Evolutionary conservation across 148 eudicot species (phyloP), one percentile per base, ranked within the genome.

Genomic region (Bassia scoparia): DNA sequence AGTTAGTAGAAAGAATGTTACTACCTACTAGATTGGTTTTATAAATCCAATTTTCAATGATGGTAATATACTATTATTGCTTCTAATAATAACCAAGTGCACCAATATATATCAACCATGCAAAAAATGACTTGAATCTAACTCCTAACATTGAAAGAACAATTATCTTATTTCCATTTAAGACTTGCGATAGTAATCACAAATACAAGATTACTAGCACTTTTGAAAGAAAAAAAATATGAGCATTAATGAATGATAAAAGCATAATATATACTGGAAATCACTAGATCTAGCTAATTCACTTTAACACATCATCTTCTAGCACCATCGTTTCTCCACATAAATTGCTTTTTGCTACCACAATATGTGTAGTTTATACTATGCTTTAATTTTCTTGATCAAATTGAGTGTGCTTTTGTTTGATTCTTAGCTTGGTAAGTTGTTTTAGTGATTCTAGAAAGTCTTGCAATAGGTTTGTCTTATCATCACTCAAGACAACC

Each of bases 311-410:
- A 52, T 52, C 56, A 52, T 52, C 56, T 52, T 52, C 56, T 52
- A 52, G 56, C 56, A 52, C 20, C 56, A 16, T 52, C 56, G 56
- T 52, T 52, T 52, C 56, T 52, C 24, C 56, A 52, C 56, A 52
- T 52, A 52, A 5, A 52, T 16, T 4, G 3, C 9, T 20, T 49
- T 49, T 49, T 49, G 53, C 18, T 49, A 49, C 20, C 53, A 49
- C n/a, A 49, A 49, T 5, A 17, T 7, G 3, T 15, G 3, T 15
- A 15, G 3, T 15, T 49, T 15, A 49, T 49, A 49, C 3, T 49
- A 5, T 49, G 21, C 21, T 49, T n/a, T n/a, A n/a, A n/a, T n/a
- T n/a, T 15, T 49, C 53, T 49, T 15, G 15, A 15, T 49, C 53
- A 41, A 41, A 41, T 41, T 41, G 46, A 8, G 46, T 14, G 10